Percentiles rank a stretch among this genome's conserved stretches.
Evolutionary conservation across 1,139 yeast genomes (phyloP).

Genomic region (Spathaspora sp.): DNA sequence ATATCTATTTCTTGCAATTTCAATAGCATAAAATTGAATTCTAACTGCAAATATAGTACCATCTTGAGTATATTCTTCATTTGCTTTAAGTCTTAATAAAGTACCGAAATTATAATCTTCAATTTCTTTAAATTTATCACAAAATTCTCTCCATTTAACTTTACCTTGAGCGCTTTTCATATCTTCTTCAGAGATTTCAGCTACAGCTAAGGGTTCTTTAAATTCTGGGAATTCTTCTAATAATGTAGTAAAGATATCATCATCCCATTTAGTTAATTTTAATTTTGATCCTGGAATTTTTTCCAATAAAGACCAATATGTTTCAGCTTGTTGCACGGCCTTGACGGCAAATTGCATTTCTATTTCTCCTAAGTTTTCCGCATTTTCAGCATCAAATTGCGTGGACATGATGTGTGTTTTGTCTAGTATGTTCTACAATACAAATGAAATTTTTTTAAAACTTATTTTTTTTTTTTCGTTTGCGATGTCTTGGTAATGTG

Average conservation of each 20-base stretch:
- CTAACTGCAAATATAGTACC: conserved; percentile 89
- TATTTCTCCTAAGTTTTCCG: conserved; percentile 65
- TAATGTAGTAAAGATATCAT: conserved; percentile 73
- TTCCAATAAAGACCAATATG: conserved; percentile 82
- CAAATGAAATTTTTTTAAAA: not conserved
- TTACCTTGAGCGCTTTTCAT: conserved; percentile 82
- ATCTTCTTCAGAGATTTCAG: conserved; percentile 66
- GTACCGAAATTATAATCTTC: conserved; percentile 97
- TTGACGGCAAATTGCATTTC: conserved; percentile 97
- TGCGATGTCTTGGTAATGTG: not conserved
- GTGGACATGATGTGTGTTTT: conserved; percentile 20
- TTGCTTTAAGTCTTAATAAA: conserved; percentile 68
- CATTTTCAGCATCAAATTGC: conserved; percentile 51
- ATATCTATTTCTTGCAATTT: conserved; percentile 86
- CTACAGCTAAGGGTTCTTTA: conserved; percentile 54
- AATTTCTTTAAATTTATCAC: conserved; percentile 77
- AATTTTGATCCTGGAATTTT: conserved; percentile 77
- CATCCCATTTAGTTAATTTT: conserved; percentile 77
- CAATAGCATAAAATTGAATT: conserved; percentile 92
- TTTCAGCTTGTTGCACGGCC: conserved; percentile 93
- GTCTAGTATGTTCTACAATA: not conserved
- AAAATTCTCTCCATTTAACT: conserved; percentile 86
- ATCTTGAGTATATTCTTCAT: conserved; percentile 76
- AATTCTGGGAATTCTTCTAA: conserved; percentile 84
- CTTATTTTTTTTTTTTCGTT: conserved; percentile 3